These are phyloP conservation scores for Stachybotrys elegans DNA, from an alignment of 2,329 filamentous ascomycete genomes.

Conservation along the genomic window DNA sequence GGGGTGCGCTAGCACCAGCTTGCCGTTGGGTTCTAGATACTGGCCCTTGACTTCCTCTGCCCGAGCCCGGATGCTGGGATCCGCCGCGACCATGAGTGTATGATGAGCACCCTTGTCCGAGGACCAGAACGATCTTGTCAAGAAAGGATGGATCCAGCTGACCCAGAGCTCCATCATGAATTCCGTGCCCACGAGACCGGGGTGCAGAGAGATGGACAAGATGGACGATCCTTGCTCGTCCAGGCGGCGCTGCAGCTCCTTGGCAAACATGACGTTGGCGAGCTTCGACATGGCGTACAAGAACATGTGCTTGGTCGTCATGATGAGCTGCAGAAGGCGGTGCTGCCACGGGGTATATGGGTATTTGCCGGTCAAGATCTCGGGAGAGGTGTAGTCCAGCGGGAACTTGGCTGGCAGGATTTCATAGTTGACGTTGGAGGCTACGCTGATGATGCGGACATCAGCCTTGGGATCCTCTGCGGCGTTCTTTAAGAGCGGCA, in stretches of 20 bases:
- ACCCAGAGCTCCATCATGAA: background rate
- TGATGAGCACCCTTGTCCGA: slow-evolving; percentile 5
- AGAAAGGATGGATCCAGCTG: background rate
- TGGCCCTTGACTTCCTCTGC: slow-evolving; percentile 1
- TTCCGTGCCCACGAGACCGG: slow-evolving; percentile 5
- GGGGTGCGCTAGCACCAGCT: background rate
- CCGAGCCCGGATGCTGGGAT: slow-evolving; percentile 1
- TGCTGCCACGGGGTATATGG: background rate
- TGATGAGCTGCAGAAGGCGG: background rate
- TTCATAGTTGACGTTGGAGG: background rate
- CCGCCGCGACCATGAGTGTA: slow-evolving; percentile 7
- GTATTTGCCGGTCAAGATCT: background rate
- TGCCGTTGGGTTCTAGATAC: slow-evolving; percentile 4
- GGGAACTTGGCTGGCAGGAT: background rate
- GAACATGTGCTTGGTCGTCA: background rate
- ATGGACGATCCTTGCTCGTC: slow-evolving; percentile 4
- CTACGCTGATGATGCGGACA: background rate
- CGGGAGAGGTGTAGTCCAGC: background rate
- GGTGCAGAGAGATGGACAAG: slow-evolving; percentile 2
- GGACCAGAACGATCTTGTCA: background rate
- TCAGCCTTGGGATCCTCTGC: background rate
- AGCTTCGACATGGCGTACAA: slow-evolving; percentile 2
- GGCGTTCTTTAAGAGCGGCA: background rate
- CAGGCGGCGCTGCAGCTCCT: slow-evolving; percentile 6
- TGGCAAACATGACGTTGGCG: slow-evolving; percentile 3